phyloP scores from a whole-genome alignment of 495 filamentous ascomycete species.

The Oidiodendron maius region DNA sequence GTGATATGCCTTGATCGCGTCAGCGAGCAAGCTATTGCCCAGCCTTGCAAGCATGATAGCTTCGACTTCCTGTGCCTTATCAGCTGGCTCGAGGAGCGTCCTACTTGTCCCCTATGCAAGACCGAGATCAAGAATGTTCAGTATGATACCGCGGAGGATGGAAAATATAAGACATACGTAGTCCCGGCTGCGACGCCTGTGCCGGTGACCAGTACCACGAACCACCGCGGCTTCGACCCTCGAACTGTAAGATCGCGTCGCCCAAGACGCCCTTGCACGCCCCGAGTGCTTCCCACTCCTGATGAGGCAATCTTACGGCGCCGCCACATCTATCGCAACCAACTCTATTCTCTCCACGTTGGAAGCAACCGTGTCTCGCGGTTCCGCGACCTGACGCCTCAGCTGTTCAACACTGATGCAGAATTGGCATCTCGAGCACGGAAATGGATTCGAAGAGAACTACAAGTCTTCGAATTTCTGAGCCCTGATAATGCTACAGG shows the following conservation, averaged over 20 bases:
- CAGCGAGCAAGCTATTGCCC: slow-evolving; percentile 61
- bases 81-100: slow-evolving; percentile 67
- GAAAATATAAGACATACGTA: slow-evolving; percentile 43
- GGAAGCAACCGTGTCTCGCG: slow-evolving; percentile 74
- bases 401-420: slow-evolving; percentile 54
- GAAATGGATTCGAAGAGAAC: slow-evolving; percentile 80
- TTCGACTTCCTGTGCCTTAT: slow-evolving; percentile 83
- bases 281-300: slow-evolving; percentile 18
- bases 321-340: slow-evolving; percentile 67
- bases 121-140: slow-evolving; percentile 59
- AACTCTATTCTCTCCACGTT: slow-evolving; percentile 77
- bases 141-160: slow-evolving; percentile 48
- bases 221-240: slow-evolving; percentile 5
- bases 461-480: slow-evolving; percentile 81
- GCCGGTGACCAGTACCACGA: neutral
- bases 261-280: slow-evolving; percentile 22
- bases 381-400: slow-evolving; percentile 70
- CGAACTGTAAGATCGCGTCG: slow-evolving; percentile 15
- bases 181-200: slow-evolving; percentile 28
- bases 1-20: slow-evolving; percentile 73
- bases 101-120: slow-evolving; percentile 77
- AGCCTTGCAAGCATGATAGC: slow-evolving; percentile 70
- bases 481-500: slow-evolving; percentile 20
- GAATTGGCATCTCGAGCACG: slow-evolving; percentile 76
- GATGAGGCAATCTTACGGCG: slow-evolving; percentile 62